A percentile compares a stretch with the other conserved stretches of the same genome.
Conservation (phyloP, 768 basidiomycete genomes). For the Russula abietina region DNA sequence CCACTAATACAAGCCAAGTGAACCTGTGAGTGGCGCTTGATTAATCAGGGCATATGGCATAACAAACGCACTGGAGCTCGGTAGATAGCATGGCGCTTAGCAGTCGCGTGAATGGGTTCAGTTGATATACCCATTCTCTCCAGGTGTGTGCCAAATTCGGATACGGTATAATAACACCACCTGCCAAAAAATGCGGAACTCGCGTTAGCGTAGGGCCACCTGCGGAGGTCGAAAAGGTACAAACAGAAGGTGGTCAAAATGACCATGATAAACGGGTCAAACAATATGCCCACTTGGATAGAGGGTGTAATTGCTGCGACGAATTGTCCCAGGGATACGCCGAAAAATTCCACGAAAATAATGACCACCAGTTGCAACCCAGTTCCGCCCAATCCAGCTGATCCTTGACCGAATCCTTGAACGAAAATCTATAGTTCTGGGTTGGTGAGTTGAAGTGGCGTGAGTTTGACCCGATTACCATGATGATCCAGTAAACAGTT, state of each 20-base stretch:
- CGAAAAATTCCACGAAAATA: slow-evolving; percentile 65
- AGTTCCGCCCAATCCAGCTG: slow-evolving; percentile 52
- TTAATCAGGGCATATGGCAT: too few species aligned
- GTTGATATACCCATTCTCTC: slow-evolving; percentile 72
- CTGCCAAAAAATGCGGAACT: neutral
- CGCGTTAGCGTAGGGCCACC: neutral
- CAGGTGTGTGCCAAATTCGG: slow-evolving; percentile 60
- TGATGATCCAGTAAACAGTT: slow-evolving; percentile 67
- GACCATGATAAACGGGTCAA: slow-evolving; percentile 68
- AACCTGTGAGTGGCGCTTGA: neutral
- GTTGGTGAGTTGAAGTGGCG: neutral
- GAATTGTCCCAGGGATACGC: slow-evolving; percentile 68
- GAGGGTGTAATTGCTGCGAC: slow-evolving; percentile 73
- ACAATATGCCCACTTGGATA: slow-evolving; percentile 67
- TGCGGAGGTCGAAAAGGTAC: neutral
- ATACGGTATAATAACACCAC: slow-evolving; percentile 70
- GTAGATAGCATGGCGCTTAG: slow-evolving; percentile 70
- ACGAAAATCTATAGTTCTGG: slow-evolving; percentile 43
- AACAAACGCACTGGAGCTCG: slow-evolving; percentile 53
- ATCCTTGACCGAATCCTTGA: slow-evolving; percentile 60
- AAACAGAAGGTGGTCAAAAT: slow-evolving; percentile 63
- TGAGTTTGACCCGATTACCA: slow-evolving; percentile 37
- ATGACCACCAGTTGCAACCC: slow-evolving; percentile 68
- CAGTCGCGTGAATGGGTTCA: slow-evolving; percentile 64
- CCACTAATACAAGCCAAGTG: slow-evolving; percentile 37